phyloP scores from a whole-genome alignment of 208 protist species.

The Angomonas deanei region DNA sequence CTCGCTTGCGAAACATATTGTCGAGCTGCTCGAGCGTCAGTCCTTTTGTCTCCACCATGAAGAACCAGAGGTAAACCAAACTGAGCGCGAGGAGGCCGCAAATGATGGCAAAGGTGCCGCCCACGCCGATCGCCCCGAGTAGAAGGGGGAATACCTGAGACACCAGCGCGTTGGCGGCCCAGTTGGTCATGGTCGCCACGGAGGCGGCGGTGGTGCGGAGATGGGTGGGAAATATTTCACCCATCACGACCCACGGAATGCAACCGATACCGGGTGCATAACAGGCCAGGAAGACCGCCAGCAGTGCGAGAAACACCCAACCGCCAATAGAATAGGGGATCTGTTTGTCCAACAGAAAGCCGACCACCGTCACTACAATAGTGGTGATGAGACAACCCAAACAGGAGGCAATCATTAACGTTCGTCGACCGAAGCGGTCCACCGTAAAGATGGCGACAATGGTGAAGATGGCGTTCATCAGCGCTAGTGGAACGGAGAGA shows the following conservation, averaged over 20 bases:
- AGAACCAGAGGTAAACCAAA: conserved; percentile 73
- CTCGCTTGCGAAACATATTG: conserved; percentile 59
- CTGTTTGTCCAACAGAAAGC: conserved; percentile 51
- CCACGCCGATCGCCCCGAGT: conserved; percentile 76
- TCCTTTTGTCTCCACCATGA: conserved; percentile 86
- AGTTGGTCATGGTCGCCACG: conserved; percentile 89
- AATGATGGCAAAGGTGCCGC: conserved; percentile 77
- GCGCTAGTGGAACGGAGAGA: conserved; percentile 77
- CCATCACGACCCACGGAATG: conserved; percentile 90
- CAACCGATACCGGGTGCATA: conserved; percentile 86
- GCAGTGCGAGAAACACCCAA: conserved; percentile 70
- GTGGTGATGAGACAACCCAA: conserved; percentile 58
- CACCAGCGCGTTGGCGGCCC: conserved; percentile 80
- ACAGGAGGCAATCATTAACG: conserved; percentile 64
- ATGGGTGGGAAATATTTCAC: conserved; percentile 86
- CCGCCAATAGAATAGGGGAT: conserved; percentile 52
- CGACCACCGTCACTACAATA: conserved; percentile 46
- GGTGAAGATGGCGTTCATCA: conserved; percentile 87
- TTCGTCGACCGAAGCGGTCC: conserved; percentile 71
- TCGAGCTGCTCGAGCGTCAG: conserved; percentile 84
- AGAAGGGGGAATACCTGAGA: conserved; percentile 85
- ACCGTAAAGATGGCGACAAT: conserved; percentile 71
- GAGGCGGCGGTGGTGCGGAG: conserved; percentile 77
- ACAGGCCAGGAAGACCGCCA: conserved; percentile 77
- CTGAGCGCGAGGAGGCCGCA: conserved; percentile 47